These are phyloP conservation scores for Tardiomyces blankii DNA, from an alignment of 1,139 yeast genomes.

Conservation along the genomic window DNA sequence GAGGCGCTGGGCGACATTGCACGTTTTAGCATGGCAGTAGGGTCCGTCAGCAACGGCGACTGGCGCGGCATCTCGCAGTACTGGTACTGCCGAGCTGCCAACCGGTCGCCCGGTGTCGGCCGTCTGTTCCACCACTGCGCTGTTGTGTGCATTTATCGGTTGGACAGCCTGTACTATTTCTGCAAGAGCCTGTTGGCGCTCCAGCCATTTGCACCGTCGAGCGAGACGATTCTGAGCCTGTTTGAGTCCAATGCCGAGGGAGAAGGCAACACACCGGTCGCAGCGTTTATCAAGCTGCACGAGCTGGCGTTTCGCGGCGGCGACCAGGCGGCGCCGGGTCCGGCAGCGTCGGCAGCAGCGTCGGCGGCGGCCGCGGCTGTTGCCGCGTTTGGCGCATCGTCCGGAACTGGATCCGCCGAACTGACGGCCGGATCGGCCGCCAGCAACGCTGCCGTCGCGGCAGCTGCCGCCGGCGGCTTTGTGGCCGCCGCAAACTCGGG, in stretches of 20 bases:
- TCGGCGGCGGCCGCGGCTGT: too few species aligned
- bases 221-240: slow-evolving; percentile 12
- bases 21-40: slow-evolving; percentile 18
- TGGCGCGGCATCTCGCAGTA: slow-evolving; percentile 22
- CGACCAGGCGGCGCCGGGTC: neutral
- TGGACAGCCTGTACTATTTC: slow-evolving; percentile 22
- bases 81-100: slow-evolving; percentile 23
- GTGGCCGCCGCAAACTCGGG: neutral
- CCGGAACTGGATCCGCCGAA: neutral
- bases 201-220: slow-evolving; percentile 17
- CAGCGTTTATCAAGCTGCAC: slow-evolving; percentile 14
- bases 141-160: slow-evolving; percentile 14
- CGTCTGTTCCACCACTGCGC: slow-evolving; percentile 24
- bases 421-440: neutral
- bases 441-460: neutral
- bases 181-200: slow-evolving; percentile 19
- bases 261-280: slow-evolving; percentile 7
- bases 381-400: too few species aligned
- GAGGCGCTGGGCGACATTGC: slow-evolving; percentile 26
- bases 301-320: slow-evolving; percentile 2
- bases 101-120: slow-evolving; percentile 22
- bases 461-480: neutral
- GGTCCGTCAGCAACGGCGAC: slow-evolving; percentile 12
- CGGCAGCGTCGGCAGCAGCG: too few species aligned
- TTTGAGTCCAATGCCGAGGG: slow-evolving; percentile 12